A percentile compares a stretch with the other conserved stretches of the same genome.
Evolutionary conservation across 2,329 filamentous ascomycete species (phyloP).

Genomic region (Raffaelea arxii): DNA sequence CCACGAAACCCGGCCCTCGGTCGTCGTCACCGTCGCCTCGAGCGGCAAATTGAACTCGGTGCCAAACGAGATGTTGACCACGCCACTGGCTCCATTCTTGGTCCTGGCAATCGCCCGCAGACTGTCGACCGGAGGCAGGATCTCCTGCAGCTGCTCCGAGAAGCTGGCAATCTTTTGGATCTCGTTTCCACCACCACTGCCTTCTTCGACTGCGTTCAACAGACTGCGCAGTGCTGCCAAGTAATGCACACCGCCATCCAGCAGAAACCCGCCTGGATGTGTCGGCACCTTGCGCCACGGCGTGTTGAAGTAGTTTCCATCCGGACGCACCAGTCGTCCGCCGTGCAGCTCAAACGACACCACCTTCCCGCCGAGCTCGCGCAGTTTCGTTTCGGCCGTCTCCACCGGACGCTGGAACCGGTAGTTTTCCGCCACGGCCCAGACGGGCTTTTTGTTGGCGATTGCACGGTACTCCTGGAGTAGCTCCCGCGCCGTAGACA

Average conservation of each 20-base stretch:
- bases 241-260: conserved; percentile 69
- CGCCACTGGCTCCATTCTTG: conserved; percentile 15
- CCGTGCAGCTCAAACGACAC: conserved; percentile 30
- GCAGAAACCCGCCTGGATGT: conserved; percentile 66
- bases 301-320: conserved; percentile 39
- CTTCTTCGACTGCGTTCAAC: conserved; percentile 32
- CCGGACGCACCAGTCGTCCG: conserved; percentile 30
- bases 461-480: conserved; percentile 22
- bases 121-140: conserved; percentile 58
- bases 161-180: conserved; percentile 42
- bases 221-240: conserved; percentile 53
- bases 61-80: conserved; percentile 19
- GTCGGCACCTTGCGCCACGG: conserved; percentile 55
- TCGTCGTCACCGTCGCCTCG: conserved; percentile 18
- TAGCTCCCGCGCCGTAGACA: conserved; percentile 17
- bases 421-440: conserved; percentile 64
- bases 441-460: conserved; percentile 22
- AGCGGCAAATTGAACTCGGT: conserved; percentile 20
- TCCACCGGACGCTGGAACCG: conserved; percentile 31
- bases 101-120: conserved; percentile 41
- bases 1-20: conserved; percentile 19
- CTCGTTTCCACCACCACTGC: conserved; percentile 17
- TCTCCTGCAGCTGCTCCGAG: conserved; percentile 40
- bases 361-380: conserved; percentile 18
- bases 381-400: conserved; percentile 15